Evolutionary conservation across 2,329 filamentous ascomycete species (phyloP).

Genomic region (Aspergillus sp.): DNA sequence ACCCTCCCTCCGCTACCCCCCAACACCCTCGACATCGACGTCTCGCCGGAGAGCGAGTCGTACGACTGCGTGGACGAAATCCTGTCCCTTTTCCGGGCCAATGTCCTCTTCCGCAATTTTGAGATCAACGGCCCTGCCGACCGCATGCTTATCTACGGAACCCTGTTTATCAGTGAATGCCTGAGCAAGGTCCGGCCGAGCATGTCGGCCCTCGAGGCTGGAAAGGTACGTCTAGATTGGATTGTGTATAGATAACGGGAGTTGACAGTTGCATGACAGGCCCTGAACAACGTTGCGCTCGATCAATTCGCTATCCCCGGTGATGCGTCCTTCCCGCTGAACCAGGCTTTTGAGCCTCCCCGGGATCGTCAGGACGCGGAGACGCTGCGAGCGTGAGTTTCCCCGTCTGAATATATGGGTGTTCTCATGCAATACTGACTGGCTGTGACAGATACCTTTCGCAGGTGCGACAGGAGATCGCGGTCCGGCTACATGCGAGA

Average conservation of each 20-base stretch:
- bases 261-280: conserved; percentile 57
- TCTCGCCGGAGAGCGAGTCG: conserved; percentile 82
- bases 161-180: conserved; percentile 89
- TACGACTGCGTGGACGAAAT: conserved; percentile 97
- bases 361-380: conserved; percentile 86
- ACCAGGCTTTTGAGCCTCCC: conserved; percentile 94
- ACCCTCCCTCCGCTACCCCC: conserved; percentile 66
- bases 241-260: background rate
- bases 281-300: conserved; percentile 84
- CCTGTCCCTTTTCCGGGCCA: conserved; percentile 87
- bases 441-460: conserved; percentile 54
- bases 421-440: background rate
- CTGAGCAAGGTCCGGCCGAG: conserved; percentile 79
- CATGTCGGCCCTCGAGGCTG: conserved; percentile 63
- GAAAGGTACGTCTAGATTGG: conserved; percentile 51
- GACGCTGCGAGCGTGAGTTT: conserved; percentile 72
- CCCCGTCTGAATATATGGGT: background rate
- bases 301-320: conserved; percentile 95
- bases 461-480: conserved; percentile 91
- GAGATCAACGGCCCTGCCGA: conserved; percentile 97
- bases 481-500: conserved; percentile 73
- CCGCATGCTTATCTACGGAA: conserved; percentile 92
- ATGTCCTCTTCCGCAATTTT: conserved; percentile 99
- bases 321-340: conserved; percentile 87
- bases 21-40: conserved; percentile 50